These are phyloP conservation scores for Cryptosporidium viatorum DNA, from an alignment of 169 alveolate species.

Conservation along the genomic window DNA sequence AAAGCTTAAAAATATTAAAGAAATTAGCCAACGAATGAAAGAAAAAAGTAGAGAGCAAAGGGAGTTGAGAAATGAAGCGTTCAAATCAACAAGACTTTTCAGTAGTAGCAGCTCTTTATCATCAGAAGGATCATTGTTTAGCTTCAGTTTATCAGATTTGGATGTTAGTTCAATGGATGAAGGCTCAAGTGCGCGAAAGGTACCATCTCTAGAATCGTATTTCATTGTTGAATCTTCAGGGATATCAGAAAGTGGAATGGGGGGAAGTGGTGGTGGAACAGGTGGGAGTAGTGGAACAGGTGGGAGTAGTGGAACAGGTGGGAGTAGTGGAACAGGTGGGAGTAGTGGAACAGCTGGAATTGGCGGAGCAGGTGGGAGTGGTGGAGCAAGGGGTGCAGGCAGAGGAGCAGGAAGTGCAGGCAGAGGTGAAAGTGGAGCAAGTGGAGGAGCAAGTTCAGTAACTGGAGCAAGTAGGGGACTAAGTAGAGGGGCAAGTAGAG, in stretches of 20 bases:
- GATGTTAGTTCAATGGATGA: no score
- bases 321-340: background rate
- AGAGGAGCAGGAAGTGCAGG: background rate
- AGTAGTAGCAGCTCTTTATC: no score
- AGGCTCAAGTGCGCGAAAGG: no score
- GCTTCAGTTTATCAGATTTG: no score
- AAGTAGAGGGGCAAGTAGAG: background rate
- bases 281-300: background rate
- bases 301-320: background rate
- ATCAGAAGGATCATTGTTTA: no score
- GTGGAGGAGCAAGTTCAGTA: background rate
- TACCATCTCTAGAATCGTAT: no score
- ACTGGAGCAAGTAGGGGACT: no score
- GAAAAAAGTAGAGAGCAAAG: background rate
- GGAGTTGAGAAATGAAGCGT: background rate
- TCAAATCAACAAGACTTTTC: background rate
- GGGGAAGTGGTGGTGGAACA: no score
- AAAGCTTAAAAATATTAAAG: background rate
- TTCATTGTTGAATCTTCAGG: no score
- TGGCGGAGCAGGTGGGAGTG: background rate
- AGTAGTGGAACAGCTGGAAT: no score
- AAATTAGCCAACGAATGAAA: background rate
- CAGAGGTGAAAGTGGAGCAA: background rate
- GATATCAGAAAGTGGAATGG: no score
- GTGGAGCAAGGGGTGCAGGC: background rate